phyloP scores from a whole-genome alignment of 257 asterid genomes.

The Anisodus acutangulus region DNA sequence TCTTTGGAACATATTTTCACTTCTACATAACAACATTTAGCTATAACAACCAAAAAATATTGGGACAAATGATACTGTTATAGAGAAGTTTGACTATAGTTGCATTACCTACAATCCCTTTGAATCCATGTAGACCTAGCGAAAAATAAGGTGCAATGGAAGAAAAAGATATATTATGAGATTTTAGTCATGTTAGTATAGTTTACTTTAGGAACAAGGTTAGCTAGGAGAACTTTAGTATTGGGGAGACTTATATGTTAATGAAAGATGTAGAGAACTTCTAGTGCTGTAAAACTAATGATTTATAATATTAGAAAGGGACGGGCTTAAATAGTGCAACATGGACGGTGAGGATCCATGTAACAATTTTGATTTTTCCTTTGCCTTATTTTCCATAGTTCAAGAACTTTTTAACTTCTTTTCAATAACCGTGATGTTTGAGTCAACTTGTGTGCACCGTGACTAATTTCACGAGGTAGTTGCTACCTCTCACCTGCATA shows the following conservation, averaged over 20 bases:
- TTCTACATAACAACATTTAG: too few species aligned
- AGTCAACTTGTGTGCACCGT: too few species aligned
- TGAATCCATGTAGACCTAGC: neutral
- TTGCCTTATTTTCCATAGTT: too few species aligned
- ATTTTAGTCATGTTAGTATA: neutral
- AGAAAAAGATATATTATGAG: neutral
- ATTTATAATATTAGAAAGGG: neutral
- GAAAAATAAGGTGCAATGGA: neutral
- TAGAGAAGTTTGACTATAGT: neutral
- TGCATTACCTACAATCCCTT: constrained; percentile 4
- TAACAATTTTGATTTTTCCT: neutral
- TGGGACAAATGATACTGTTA: too few species aligned
- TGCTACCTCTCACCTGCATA: neutral
- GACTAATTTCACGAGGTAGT: neutral
- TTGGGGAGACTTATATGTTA: neutral
- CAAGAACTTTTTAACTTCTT: too few species aligned
- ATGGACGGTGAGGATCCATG: neutral
- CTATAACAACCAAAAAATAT: too few species aligned
- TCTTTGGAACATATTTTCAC: too few species aligned
- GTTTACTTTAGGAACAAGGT: neutral
- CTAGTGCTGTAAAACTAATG: neutral
- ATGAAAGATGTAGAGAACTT: neutral
- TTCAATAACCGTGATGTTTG: neutral
- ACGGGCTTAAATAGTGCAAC: neutral
- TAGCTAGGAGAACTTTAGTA: neutral